Evolutionary conservation across 176 grass and related monocot species (phyloP), one percentile per base, ranked within the genome.

Genomic region (Eragrostis nindensis): DNA sequence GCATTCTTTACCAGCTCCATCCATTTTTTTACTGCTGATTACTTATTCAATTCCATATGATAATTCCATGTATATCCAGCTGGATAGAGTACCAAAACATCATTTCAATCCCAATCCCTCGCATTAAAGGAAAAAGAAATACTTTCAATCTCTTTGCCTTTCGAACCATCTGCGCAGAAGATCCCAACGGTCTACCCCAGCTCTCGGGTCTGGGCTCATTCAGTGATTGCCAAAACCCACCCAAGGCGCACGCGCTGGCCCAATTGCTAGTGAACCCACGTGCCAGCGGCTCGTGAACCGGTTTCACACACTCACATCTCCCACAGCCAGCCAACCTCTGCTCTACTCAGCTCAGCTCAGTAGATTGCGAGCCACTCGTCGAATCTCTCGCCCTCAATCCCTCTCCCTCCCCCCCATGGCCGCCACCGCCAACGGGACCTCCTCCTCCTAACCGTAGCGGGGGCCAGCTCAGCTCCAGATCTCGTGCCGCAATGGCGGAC

Each of bases 401-500:
- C n/a, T n/a, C n/a, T n/a, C n/a, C n/a, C n/a, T n/a, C 22, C 5
- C 36, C 46, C 21, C 45, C 68, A 74, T 80, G 68, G 76, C 66
- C 22, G 16, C 56, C 22, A 26, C 12, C 56, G 11, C 1, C 56
- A 25, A 39, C 66, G 11, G 41, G 55, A 0, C 30, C 6, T 6
- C 52, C 42, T 2, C 44, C 2, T 52, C 46, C 18, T 16, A 43
- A 21, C n/a, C n/a, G 32, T 54, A 87, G 65, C 66, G 12, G 12
- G 39, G 7, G 18, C 18, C 65, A 14, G 60, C 29, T 12, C 40
- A 25, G 73, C 12, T 22, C 38, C 38, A 45, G 71, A 83, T 74
- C 71, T 75, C n/a, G 8, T n/a, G 22, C 56, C 10, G 22, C 56
- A 24, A 87, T 87, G 86, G 79, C 45, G 32, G 85, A 56, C 15